These are phyloP conservation scores for Gnetum montanum DNA, from an alignment of 75 land plant genomes.

Conservation along the genomic window DNA sequence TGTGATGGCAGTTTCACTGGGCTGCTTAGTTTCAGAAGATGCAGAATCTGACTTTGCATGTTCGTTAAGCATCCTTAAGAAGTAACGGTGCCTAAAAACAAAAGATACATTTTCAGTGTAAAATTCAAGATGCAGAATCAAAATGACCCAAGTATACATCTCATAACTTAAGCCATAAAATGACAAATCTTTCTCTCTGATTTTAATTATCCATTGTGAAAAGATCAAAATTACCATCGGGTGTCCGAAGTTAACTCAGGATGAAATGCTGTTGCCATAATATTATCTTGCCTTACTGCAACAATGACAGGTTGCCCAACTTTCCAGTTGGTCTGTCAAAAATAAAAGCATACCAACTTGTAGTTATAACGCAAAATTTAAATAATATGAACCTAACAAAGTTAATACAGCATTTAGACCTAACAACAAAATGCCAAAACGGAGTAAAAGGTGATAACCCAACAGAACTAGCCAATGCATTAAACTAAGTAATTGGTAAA, in stretches of 20 bases:
- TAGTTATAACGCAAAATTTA: too few relatives aligned
- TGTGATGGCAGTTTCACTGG: neutral
- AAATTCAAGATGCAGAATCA: neutral
- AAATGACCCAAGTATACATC: neutral
- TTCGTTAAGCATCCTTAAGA: conserved; percentile 54
- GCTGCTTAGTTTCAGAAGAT: neutral
- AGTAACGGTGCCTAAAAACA: conserved; percentile 83
- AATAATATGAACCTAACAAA: too few relatives aligned
- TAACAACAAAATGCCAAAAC: too few relatives aligned
- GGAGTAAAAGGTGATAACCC: too few relatives aligned
- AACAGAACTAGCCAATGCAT: too few relatives aligned
- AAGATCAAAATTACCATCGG: conserved; percentile 48
- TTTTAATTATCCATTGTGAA: neutral
- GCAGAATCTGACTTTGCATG: neutral
- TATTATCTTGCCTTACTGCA: conserved; percentile 82
- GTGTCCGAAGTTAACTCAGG: conserved; percentile 92
- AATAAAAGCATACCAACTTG: conserved; percentile 6
- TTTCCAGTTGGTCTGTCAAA: conserved; percentile 20
- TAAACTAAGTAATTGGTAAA: too few relatives aligned
- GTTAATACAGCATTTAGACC: too few relatives aligned
- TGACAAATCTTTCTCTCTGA: neutral
- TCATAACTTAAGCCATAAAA: neutral
- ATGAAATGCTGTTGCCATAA: conserved; percentile 92
- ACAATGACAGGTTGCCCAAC: conserved; percentile 61
- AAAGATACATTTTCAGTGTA: too few relatives aligned